A percentile compares a stretch with the other conserved stretches of the same genome.
Evolutionary conservation across 2,329 filamentous ascomycete genomes (phyloP).

Genomic region (Trichophyton mentagrophytes): DNA sequence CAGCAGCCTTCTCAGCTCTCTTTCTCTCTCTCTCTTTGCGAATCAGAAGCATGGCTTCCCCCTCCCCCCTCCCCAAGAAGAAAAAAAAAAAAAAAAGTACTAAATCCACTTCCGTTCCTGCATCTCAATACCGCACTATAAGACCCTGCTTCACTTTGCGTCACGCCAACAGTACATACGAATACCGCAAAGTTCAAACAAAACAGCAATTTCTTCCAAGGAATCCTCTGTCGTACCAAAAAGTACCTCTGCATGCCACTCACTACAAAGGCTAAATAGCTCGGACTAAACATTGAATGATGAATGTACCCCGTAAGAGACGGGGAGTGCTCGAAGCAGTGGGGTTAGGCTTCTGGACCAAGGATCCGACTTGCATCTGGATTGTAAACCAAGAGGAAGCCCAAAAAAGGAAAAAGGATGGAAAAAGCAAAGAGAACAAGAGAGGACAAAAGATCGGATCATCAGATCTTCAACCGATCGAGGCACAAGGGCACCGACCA

Average conservation of each 20-base stretch:
- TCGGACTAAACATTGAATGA: background rate
- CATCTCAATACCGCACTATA: background rate
- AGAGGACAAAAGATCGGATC: background rate
- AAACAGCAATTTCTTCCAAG: background rate
- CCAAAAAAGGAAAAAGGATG: background rate
- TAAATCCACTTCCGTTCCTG: background rate
- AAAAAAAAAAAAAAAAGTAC: background rate
- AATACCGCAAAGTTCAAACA: background rate
- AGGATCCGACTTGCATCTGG: background rate
- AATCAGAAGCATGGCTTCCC: background rate
- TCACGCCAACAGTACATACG: background rate
- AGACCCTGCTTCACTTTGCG: background rate
- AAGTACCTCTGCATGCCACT: background rate
- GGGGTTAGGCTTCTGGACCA: background rate
- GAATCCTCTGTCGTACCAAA: background rate
- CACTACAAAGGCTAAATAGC: background rate
- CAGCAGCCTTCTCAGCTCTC: background rate
- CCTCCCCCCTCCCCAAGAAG: too few species aligned
- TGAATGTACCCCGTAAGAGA: background rate
- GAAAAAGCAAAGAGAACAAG: background rate
- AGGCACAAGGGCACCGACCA: background rate
- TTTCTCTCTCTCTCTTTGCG: background rate
- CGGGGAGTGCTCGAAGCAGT: background rate
- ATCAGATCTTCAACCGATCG: background rate
- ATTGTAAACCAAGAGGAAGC: background rate